Conservation (phyloP, 2,329 filamentous ascomycete species). For the Fusarium aywerte region DNA sequence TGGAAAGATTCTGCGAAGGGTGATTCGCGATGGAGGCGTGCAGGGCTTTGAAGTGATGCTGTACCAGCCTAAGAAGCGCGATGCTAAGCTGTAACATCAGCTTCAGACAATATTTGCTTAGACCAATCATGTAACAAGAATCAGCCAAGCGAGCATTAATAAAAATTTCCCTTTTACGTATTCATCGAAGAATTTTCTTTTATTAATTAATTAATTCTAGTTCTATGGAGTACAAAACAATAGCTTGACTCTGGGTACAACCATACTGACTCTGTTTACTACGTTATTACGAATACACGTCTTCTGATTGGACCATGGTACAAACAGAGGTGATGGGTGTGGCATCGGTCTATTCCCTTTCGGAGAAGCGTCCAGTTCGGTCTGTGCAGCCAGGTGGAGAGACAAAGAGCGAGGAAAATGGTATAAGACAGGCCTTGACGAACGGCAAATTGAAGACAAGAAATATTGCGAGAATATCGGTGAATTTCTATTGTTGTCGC, state of each 20-base stretch:
- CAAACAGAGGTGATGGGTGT: neutral
- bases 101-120: neutral
- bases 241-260: neutral
- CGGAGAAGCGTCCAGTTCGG: slow-evolving; percentile 18
- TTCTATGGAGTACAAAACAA: neutral
- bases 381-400: slow-evolving; percentile 25
- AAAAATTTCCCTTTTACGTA: neutral
- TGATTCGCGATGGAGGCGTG: slow-evolving; percentile 56
- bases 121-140: neutral
- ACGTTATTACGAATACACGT: slow-evolving; percentile 50
- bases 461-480: neutral
- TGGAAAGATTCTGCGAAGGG: slow-evolving; percentile 59
- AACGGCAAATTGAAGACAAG: neutral
- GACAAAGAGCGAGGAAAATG: slow-evolving; percentile 17
- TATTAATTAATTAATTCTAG: neutral
- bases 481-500: neutral
- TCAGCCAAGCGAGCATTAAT: neutral
- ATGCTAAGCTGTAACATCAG: slow-evolving; percentile 32
- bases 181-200: neutral
- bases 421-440: slow-evolving; percentile 30
- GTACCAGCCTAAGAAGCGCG: slow-evolving; percentile 43
- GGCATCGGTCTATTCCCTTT: slow-evolving; percentile 27
- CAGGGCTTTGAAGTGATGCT: slow-evolving; percentile 46
- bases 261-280: slow-evolving; percentile 35
- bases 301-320: slow-evolving; percentile 45